Evolutionary conservation across 2,329 filamentous ascomycete species (phyloP).

Genomic region (Hymenoscyphus fructigenus): DNA sequence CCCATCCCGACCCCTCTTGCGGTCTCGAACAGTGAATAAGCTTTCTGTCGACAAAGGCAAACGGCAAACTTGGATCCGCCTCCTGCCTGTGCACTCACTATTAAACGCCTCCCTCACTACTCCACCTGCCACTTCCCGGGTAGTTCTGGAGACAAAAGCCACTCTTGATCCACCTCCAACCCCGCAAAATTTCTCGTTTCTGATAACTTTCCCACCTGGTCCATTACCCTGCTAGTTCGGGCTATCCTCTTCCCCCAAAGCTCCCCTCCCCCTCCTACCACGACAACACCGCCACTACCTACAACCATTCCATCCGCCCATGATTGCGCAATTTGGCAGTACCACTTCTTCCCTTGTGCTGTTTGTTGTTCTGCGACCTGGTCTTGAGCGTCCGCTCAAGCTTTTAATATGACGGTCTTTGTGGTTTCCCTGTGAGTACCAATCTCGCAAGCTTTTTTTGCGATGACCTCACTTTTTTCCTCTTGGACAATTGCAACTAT

Average conservation of each 20-base stretch:
- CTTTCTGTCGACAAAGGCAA: neutral
- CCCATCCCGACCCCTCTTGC: too few species aligned
- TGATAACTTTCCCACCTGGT: neutral
- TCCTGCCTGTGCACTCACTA: neutral
- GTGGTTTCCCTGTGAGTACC: slow-evolving; percentile 56
- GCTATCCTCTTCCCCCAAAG: neutral
- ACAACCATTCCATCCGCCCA: slow-evolving; percentile 17
- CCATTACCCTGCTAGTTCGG: neutral
- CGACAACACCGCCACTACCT: slow-evolving; percentile 3
- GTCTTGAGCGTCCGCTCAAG: slow-evolving; percentile 18
- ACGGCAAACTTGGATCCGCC: neutral
- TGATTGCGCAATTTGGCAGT: slow-evolving; percentile 29
- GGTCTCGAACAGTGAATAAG: neutral
- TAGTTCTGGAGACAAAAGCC: neutral
- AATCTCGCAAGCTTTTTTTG: neutral
- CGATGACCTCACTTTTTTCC: slow-evolving; percentile 3
- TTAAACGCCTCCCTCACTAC: neutral
- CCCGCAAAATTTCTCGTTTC: neutral
- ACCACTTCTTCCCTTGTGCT: slow-evolving; percentile 9
- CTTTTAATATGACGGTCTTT: slow-evolving; percentile 54
- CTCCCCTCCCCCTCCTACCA: too few species aligned
- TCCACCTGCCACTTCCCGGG: neutral
- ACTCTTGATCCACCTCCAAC: neutral
- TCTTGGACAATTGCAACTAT: neutral
- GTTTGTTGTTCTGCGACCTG: slow-evolving; percentile 20